Percentiles rank a stretch among this genome's conserved stretches.
phyloP scores from a whole-genome alignment of 148 eudicot genomes.

The Pharnaceum exiguum region DNA sequence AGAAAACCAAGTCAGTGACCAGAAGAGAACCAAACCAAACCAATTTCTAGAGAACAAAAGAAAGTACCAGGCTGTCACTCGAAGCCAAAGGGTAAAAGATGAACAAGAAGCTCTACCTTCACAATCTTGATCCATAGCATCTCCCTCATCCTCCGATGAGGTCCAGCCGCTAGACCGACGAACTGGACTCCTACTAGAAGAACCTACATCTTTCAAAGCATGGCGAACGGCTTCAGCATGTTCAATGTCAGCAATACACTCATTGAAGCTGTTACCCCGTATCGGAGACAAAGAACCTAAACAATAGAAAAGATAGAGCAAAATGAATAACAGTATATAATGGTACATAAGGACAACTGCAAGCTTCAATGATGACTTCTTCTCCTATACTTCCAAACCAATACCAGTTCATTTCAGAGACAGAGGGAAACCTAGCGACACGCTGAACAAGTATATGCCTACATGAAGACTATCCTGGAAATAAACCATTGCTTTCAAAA shows the following conservation, averaged over 20 bases:
- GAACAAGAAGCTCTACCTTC: constrained; percentile 38
- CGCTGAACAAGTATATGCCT: too few species aligned
- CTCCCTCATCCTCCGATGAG: constrained; percentile 84
- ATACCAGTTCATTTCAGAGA: too few species aligned
- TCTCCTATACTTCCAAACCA: too few species aligned
- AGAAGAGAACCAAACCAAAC: too few species aligned
- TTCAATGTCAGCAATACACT: constrained; percentile 44
- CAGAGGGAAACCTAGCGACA: too few species aligned
- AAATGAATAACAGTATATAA: neutral
- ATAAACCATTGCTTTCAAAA: too few species aligned
- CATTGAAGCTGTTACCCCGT: constrained; percentile 45
- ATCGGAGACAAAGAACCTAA: constrained; percentile 70
- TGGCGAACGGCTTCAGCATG: constrained; percentile 68
- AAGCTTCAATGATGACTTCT: neutral
- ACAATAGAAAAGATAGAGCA: constrained; percentile 7
- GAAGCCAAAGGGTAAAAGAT: neutral
- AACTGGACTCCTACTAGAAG: constrained; percentile 46
- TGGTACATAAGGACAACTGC: neutral
- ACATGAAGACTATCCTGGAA: too few species aligned
- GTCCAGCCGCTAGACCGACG: constrained; percentile 53
- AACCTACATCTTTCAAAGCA: constrained; percentile 65
- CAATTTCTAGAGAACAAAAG: too few species aligned
- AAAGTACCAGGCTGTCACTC: too few species aligned
- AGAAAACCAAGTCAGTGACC: too few species aligned
- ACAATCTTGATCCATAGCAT: constrained; percentile 70